These are phyloP conservation scores for Suillus lakei DNA, from an alignment of 768 basidiomycete species.

Conservation along the genomic window DNA sequence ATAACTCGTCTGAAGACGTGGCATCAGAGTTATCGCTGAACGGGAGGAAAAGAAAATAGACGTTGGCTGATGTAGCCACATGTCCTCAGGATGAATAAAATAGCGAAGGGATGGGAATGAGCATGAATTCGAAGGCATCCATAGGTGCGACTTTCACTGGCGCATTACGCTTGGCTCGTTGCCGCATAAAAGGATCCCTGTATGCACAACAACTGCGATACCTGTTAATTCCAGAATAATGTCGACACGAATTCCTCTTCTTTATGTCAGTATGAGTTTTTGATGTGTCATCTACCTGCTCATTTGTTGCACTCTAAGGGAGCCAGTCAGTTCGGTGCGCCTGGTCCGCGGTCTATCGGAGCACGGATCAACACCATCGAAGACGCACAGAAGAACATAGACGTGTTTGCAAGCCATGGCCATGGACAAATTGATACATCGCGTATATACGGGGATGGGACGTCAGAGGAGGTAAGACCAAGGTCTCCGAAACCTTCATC, in stretches of 20 bases:
- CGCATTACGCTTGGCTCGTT: no score
- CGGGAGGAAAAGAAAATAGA: no score
- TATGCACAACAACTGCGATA: not conserved
- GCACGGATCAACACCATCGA: constrained; percentile 18
- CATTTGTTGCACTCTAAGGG: constrained; percentile 14
- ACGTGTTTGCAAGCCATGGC: constrained; percentile 19
- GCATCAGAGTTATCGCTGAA: no score
- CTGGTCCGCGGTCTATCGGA: constrained; percentile 8
- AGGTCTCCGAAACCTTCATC: not conserved
- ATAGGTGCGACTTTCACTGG: no score
- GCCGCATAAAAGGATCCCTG: not conserved
- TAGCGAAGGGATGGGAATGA: no score
- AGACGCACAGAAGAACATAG: constrained; percentile 25
- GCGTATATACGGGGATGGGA: constrained; percentile 17
- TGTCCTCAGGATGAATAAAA: no score
- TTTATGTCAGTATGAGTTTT: constrained; percentile 2
- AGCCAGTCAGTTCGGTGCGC: constrained; percentile 20
- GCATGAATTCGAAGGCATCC: no score
- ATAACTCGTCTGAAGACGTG: no score
- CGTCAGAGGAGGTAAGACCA: constrained; percentile 20
- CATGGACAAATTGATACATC: constrained; percentile 19
- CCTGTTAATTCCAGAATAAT: not conserved
- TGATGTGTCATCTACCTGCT: not conserved
- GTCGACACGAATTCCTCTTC: constrained; percentile 3
- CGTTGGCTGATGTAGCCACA: no score